phyloP scores from a whole-genome alignment of 768 basidiomycete species.

The Suillus clintonianus region DNA sequence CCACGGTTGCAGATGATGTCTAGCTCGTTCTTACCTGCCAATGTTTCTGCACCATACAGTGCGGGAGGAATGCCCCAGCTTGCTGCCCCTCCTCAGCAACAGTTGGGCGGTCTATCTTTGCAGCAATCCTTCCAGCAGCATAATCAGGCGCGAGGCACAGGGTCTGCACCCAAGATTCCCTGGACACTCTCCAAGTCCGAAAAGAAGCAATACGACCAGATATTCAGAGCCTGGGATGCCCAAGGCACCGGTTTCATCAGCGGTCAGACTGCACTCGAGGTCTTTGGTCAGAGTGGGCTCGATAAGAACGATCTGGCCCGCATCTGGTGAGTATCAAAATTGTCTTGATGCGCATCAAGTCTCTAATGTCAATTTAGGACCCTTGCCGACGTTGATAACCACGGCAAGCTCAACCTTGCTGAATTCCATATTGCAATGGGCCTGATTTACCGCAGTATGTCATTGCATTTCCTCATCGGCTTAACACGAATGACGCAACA shows the following conservation, averaged over 20 bases:
- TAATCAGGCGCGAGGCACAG: slow-evolving; percentile 72
- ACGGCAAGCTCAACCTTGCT: slow-evolving; percentile 91
- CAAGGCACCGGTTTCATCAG: slow-evolving; percentile 80
- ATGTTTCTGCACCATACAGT: slow-evolving; percentile 57
- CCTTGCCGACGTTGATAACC: slow-evolving; percentile 89
- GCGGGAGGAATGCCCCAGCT: slow-evolving; percentile 68
- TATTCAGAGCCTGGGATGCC: slow-evolving; percentile 96
- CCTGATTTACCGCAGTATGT: slow-evolving; percentile 91
- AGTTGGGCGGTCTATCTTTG: slow-evolving; percentile 54
- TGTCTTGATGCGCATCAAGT: not conserved
- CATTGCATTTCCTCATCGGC: not conserved
- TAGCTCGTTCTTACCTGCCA: slow-evolving; percentile 88
- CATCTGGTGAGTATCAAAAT: slow-evolving; percentile 72
- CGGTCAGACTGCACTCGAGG: slow-evolving; percentile 83
- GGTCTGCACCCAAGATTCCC: slow-evolving; percentile 65
- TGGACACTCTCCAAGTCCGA: slow-evolving; percentile 89
- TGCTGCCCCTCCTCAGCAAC: slow-evolving; percentile 53
- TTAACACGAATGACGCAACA: not conserved
- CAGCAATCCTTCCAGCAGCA: slow-evolving; percentile 89
- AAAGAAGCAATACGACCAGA: slow-evolving; percentile 95
- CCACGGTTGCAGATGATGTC: slow-evolving; percentile 88
- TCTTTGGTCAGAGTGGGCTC: slow-evolving; percentile 92
- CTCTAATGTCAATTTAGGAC: slow-evolving; percentile 55
- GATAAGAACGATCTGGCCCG: slow-evolving; percentile 87
- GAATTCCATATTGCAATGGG: slow-evolving; percentile 99